Conservation (phyloP, 805 yeast genomes). For the Nakazawaea ishiwadae region DNA sequence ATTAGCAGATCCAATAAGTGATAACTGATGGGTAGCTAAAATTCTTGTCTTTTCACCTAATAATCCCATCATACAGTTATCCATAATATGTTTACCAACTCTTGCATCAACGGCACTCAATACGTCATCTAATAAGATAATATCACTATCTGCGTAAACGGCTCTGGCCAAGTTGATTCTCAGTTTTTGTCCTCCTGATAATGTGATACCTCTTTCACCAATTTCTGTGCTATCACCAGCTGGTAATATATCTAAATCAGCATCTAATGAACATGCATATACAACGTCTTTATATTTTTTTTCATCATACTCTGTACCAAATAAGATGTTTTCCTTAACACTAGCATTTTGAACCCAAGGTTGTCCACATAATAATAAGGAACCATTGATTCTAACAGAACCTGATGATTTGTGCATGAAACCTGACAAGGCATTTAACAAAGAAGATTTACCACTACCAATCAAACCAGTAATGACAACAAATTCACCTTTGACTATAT, state of each 20-base stretch:
- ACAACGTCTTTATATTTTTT: constrained; percentile 36
- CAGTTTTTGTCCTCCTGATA: constrained; percentile 63
- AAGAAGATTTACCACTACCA: constrained; percentile 71
- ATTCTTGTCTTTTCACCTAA: constrained; percentile 59
- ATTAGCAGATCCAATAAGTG: constrained; percentile 66
- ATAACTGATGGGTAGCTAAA: constrained; percentile 81
- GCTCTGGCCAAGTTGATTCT: constrained; percentile 66
- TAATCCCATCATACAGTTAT: constrained; percentile 58
- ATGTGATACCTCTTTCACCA: constrained; percentile 58
- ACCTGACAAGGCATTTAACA: constrained; percentile 61
- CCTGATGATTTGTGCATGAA: constrained; percentile 52
- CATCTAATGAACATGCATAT: constrained; percentile 43
- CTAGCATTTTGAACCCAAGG: constrained; percentile 51
- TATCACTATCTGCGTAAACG: constrained; percentile 56
- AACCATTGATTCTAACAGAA: constrained; percentile 42
- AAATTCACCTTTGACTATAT: constrained; percentile 60
- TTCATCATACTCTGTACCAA: constrained; percentile 42
- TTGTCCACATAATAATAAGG: constrained; percentile 44
- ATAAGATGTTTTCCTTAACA: constrained; percentile 45
- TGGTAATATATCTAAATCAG: constrained; percentile 42
- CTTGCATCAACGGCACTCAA: constrained; percentile 72
- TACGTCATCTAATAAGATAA: constrained; percentile 59
- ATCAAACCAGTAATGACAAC: constrained; percentile 74
- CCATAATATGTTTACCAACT: constrained; percentile 53
- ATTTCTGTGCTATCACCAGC: constrained; percentile 52